These are phyloP conservation scores for Strobilomyces confusus DNA, from an alignment of 768 basidiomycete species.

Conservation along the genomic window DNA sequence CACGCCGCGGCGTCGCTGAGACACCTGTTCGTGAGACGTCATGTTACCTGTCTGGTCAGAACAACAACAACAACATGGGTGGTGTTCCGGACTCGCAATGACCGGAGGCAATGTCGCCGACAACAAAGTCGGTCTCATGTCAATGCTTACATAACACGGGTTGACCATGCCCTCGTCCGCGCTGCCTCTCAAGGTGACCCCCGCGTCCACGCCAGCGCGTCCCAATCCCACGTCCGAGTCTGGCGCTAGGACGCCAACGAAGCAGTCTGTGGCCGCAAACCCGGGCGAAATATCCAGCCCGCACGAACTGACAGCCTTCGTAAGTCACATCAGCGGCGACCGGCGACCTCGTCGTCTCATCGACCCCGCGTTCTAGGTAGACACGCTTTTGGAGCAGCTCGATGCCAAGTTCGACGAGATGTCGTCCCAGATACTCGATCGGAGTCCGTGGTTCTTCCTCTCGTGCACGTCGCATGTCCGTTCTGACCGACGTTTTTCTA, in stretches of 20 bases:
- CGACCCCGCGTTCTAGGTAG: conserved; percentile 53
- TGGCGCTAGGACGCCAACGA: conserved; percentile 43
- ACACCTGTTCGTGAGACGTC: neutral
- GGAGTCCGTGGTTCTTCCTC: conserved; percentile 49
- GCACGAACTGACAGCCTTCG: conserved; percentile 92
- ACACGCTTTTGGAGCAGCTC: conserved; percentile 83
- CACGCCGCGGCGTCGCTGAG: neutral
- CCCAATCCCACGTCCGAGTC: conserved; percentile 20
- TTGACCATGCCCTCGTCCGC: conserved; percentile 46
- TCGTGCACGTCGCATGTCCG: neutral
- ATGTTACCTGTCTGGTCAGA: neutral
- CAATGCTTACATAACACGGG: conserved; percentile 11
- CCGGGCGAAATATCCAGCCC: conserved; percentile 81
- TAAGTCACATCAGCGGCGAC: conserved; percentile 40
- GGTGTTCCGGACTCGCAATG: neutral
- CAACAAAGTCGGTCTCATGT: conserved; percentile 12
- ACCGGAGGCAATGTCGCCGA: neutral
- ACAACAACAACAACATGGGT: conserved; percentile 4
- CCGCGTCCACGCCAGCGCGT: conserved; percentile 52
- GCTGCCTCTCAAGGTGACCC: conserved; percentile 62
- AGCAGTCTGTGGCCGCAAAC: conserved; percentile 34
- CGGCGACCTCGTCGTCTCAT: neutral
- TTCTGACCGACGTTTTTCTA: conserved; percentile 30
- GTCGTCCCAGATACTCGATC: conserved; percentile 83
- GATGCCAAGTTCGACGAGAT: conserved; percentile 90